phyloP scores from a whole-genome alignment of 352 stramenopile species.

The Globisporangium acanthophoron region DNA sequence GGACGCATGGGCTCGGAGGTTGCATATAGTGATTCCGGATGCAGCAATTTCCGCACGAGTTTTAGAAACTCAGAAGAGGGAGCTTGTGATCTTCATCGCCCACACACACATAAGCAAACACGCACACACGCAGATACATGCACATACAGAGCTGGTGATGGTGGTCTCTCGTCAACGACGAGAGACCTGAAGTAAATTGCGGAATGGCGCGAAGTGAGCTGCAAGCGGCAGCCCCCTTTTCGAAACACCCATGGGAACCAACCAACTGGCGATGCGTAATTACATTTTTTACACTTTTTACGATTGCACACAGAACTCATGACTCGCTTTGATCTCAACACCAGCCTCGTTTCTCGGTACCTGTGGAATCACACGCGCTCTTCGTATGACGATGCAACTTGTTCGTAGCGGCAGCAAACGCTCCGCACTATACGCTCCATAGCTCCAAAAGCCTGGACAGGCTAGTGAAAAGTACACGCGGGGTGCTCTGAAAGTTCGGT shows the following conservation, averaged over 20 bases:
- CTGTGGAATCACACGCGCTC: too few species aligned
- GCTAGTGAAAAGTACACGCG: too few species aligned
- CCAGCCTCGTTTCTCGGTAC: too few species aligned
- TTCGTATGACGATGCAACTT: too few species aligned
- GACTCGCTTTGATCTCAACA: too few species aligned
- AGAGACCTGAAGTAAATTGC: not conserved
- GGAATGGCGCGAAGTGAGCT: not conserved
- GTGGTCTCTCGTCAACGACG: too few species aligned
- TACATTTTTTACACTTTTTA: too few species aligned
- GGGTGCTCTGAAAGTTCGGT: too few species aligned
- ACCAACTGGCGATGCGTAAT: not conserved
- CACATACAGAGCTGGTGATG: constrained; percentile 1
- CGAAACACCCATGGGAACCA: not conserved
- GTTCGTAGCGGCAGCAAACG: too few species aligned
- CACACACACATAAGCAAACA: constrained; percentile 14
- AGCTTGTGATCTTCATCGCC: constrained; percentile 83
- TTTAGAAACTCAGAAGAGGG: constrained; percentile 78
- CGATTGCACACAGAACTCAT: too few species aligned
- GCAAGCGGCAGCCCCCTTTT: not conserved
- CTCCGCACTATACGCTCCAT: too few species aligned
- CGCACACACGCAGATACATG: not conserved
- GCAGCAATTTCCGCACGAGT: constrained; percentile 75
- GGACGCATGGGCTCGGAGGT: constrained; percentile 63
- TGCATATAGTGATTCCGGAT: constrained; percentile 90
- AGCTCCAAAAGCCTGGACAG: too few species aligned